Conservation (phyloP, 352 stramenopile species). For the Nothophytophthora sp. region DNA sequence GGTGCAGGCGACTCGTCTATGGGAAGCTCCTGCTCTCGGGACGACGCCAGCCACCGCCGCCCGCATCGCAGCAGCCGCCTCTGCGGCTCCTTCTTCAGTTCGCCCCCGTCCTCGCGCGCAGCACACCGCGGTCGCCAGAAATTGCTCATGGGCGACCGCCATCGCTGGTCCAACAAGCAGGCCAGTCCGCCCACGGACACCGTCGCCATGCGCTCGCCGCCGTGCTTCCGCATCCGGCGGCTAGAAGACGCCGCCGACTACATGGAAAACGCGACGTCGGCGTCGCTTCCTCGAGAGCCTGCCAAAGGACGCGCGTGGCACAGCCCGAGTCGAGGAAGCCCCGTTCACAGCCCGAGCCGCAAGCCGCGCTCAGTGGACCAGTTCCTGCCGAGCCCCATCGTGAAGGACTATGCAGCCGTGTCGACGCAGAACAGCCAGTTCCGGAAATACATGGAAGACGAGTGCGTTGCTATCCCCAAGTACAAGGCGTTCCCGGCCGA, state of each 20-base stretch:
- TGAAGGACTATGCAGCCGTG: slow-evolving; percentile 71
- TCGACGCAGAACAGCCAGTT: slow-evolving; percentile 84
- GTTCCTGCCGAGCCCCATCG: slow-evolving; percentile 41
- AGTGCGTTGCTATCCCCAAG: slow-evolving; percentile 74
- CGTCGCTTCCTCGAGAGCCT: slow-evolving; percentile 10
- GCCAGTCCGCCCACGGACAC: slow-evolving; percentile 20
- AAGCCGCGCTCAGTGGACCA: slow-evolving; percentile 16
- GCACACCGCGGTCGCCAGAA: slow-evolving; percentile 11
- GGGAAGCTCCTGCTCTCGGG: slow-evolving; percentile 42
- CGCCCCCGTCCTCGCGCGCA: slow-evolving; percentile 1
- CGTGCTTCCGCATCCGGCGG: slow-evolving; percentile 10
- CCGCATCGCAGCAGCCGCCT: not conserved
- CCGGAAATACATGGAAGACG: slow-evolving; percentile 84
- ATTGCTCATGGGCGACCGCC: slow-evolving; percentile 7
- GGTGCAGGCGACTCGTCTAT: slow-evolving; percentile 27
- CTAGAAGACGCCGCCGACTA: slow-evolving; percentile 6
- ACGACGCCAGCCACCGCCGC: slow-evolving; percentile 20
- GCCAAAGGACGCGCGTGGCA: slow-evolving; percentile 5
- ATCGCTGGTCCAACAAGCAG: slow-evolving; percentile 13
- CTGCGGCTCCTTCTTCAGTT: slow-evolving; percentile 10
- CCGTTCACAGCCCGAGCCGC: not conserved
- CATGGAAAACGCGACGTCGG: slow-evolving; percentile 2
- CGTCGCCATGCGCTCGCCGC: slow-evolving; percentile 9
- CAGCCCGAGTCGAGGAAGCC: slow-evolving; percentile 6
- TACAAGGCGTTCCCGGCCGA: slow-evolving; percentile 62